Base-by-base conservation (phyloP, 805 yeast species). In the Yamadazyma nakazawae region DNA sequence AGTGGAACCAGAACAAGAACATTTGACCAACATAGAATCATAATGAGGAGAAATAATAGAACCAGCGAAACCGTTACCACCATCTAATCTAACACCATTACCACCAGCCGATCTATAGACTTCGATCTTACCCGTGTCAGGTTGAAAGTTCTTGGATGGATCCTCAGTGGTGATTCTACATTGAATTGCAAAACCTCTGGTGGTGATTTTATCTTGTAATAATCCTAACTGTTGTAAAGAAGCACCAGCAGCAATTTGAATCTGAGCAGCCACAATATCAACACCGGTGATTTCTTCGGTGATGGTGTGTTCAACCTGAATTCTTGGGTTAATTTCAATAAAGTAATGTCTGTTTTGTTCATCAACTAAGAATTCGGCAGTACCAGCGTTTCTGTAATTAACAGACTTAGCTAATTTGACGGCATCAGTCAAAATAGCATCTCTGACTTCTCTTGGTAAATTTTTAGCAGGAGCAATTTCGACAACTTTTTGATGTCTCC, bases 111-210 rank as follows among this genome's bases (percentile, higher is more conserved):
- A 90, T 68, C 98, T 83, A 76, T 92, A 92, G 39, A 92, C 99
- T 70, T 92, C 99, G 59, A 92, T 86, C 70, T 91, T 90, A 65
- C 99, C 99, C 2, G 98, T 94, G 66, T 92, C 99, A 13, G 99
- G 99, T 72, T 88, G 97, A 83, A 92, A 92, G 64, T 86, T 88
- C 74, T 91, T 91, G 43, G 96, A 65, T 11, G 99, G 98, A 66
- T 92, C 99, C 70, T 94, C 99, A 43, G 99, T 92, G 49, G 98
- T 92, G 74, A 94, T 94, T 78, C 99, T 90, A 76, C 99, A 92
- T 76, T 94, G 99, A 58, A 94, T 94, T 34, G 99, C 98, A 64
- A 91, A 92, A 17, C 99, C 99, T 63, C 98, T 82, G 42, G 96
- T 85, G 48, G 97, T 87, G 72, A 94, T 89, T 64, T 86, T 85